These are phyloP conservation scores for Ulvella scutata DNA, from an alignment of 139 green algal genomes.

Conservation along the genomic window DNA sequence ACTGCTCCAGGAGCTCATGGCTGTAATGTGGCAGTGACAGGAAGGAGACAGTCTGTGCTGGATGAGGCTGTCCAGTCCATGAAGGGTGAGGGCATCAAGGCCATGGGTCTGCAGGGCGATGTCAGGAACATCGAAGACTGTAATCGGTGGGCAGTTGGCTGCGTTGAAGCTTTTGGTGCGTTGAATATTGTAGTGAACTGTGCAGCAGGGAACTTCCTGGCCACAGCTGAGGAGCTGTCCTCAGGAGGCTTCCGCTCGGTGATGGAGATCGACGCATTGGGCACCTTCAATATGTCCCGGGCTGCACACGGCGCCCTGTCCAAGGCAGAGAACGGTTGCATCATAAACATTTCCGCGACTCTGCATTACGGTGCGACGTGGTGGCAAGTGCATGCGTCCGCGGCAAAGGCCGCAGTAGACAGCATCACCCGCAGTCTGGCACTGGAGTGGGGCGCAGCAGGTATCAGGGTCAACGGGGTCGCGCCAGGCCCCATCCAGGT, in stretches of 20 bases:
- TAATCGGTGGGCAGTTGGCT: slow-evolving; percentile 25
- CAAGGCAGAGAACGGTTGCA: slow-evolving; percentile 8
- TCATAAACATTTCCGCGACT: slow-evolving; percentile 93
- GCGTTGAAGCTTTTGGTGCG: slow-evolving; percentile 21
- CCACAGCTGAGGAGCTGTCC: slow-evolving; percentile 61
- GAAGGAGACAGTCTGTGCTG: slow-evolving; percentile 53
- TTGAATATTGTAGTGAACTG: slow-evolving; percentile 90
- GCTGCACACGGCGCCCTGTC: slow-evolving; percentile 52
- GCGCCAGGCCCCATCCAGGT: slow-evolving; percentile 83
- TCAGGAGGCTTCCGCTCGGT: slow-evolving; percentile 80
- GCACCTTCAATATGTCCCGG: slow-evolving; percentile 75
- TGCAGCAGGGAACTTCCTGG: slow-evolving; percentile 80
- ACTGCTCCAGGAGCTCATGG: slow-evolving; percentile 59
- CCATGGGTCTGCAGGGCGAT: slow-evolving; percentile 57
- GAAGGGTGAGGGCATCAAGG: slow-evolving; percentile 30
- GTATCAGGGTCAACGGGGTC: slow-evolving; percentile 72
- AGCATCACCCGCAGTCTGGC: slow-evolving; percentile 74
- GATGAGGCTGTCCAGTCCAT: slow-evolving; percentile 34
- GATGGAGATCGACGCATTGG: slow-evolving; percentile 90
- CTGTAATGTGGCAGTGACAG: slow-evolving; percentile 52
- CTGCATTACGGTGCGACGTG: slow-evolving; percentile 91
- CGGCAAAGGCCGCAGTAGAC: slow-evolving; percentile 82
- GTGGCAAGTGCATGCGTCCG: slow-evolving; percentile 78
- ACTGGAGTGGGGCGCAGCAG: slow-evolving; percentile 79
- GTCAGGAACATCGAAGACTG: slow-evolving; percentile 62